Conservation (phyloP, 192 early-diverging fungal species). For the Jimgerdemannia flammicorona region DNA sequence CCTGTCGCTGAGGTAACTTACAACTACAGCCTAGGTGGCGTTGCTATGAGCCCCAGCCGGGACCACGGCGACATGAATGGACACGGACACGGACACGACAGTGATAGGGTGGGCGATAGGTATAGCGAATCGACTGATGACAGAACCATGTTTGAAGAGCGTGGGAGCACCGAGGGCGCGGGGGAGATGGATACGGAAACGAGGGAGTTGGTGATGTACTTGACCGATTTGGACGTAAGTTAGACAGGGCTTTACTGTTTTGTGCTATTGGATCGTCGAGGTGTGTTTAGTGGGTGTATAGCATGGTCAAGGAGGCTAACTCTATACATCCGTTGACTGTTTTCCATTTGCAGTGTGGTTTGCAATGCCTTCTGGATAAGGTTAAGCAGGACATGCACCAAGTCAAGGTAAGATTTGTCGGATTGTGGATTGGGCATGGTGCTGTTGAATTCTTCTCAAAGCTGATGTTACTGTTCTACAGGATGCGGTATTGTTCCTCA, state of each 20-base stretch:
- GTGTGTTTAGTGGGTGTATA: background rate
- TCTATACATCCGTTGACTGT: background rate
- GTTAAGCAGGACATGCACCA: slow-evolving; percentile 62
- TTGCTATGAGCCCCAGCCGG: background rate
- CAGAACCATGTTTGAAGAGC: background rate
- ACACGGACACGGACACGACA: background rate
- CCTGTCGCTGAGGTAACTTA: background rate
- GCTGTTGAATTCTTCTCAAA: slow-evolving; percentile 9
- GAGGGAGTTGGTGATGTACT: background rate
- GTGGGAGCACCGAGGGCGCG: background rate
- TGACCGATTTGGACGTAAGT: slow-evolving; percentile 1
- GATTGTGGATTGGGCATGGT: background rate
- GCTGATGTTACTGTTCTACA: slow-evolving; percentile 7
- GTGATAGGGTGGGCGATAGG: background rate
- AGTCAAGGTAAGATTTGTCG: slow-evolving; percentile 53
- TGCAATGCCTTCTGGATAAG: slow-evolving; percentile 60
- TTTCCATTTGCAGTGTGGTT: slow-evolving; percentile 49
- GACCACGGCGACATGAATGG: background rate
- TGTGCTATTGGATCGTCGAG: background rate
- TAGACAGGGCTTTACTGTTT: background rate
- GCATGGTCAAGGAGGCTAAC: no score
- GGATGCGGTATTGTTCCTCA: slow-evolving; percentile 77
- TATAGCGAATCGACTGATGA: background rate
- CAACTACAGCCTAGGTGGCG: background rate
- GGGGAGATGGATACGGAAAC: background rate